Evolutionary conservation across 345 rosid species (phyloP), one percentile per base, ranked within the genome.

Genomic region (Salix arbutifolia): DNA sequence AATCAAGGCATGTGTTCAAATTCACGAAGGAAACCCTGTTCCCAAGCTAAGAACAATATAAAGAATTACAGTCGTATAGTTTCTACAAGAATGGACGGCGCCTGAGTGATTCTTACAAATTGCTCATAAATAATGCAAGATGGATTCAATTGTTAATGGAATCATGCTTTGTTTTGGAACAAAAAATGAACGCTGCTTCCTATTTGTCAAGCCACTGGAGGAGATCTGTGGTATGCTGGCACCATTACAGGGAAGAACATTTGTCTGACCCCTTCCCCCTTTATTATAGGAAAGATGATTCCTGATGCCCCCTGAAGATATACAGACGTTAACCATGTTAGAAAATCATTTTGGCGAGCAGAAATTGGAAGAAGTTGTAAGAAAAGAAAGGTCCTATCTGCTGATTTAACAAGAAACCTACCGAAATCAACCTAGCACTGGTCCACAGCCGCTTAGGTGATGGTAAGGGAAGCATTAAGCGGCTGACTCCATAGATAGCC

Each of bases 401-500:
- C 37, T 33, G 37, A 40, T 40, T 40, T 7, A 8, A 46, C 5
- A 14, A 56, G 62, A 56, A 35, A 67, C 26, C 23, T 14, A 67
- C 46, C 42, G 46, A 35, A 35, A 67, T 67, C 40, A 67, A 67
- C 35, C 70, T 67, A 16, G 46, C 46, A 30, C 40, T 42, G 5
- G 46, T 67, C 70, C 16, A 67, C 9, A 67, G 1, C 23, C 13
- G 70, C 5, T 18, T 33, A 18, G 69, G 69, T 2, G 69, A 31
- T 26, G 40, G 69, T 4, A 26, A 26, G 40, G 23, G 69, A 31
- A 65, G 42, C 10, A 65, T 31, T 33, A 67, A 33, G n/a, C 70
- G 46, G 38, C 70, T 42, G 42, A 67, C 44, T 8, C 70, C 70
- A 67, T 67, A 67, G 70, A 30, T 67, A 33, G 70, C 46, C 42